Percentiles rank a stretch among this genome's conserved stretches.
Conservation (phyloP, 1,284 basidiomycete genomes). For the Papiliotrema fonsecae region DNA sequence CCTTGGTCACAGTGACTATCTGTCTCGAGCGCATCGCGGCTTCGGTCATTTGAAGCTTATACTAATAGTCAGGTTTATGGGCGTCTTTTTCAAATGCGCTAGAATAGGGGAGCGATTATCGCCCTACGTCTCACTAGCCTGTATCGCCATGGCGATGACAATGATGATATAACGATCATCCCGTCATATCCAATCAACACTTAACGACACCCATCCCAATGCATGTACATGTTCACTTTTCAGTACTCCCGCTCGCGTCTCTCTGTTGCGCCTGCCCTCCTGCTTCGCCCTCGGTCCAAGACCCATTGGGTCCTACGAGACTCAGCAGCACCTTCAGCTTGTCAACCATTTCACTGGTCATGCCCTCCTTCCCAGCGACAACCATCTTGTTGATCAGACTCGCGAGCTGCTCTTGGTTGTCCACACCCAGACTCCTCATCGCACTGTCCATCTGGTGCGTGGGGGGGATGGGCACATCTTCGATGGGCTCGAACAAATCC, state of each 20-base stretch:
- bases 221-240: background rate
- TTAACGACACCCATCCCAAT: background rate
- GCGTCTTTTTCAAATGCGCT: slow-evolving; percentile 88
- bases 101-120: slow-evolving; percentile 82
- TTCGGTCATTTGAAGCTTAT: background rate
- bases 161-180: slow-evolving; percentile 48
- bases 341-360: slow-evolving; percentile 10
- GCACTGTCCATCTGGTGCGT: slow-evolving; percentile 1
- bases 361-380: slow-evolving; percentile 5
- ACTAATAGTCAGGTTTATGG: slow-evolving; percentile 61
- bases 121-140: slow-evolving; percentile 75
- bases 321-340: slow-evolving; percentile 10
- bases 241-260: background rate
- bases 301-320: slow-evolving; percentile 7
- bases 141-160: slow-evolving; percentile 70
- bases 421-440: slow-evolving; percentile 10
- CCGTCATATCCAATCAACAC: background rate
- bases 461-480: slow-evolving; percentile 32
- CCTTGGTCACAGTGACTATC: background rate
- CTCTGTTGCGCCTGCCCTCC: background rate
- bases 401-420: slow-evolving; percentile 9
- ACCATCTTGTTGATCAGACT: slow-evolving; percentile 11
- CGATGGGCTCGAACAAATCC: slow-evolving; percentile 36
- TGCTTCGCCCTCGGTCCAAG: background rate
- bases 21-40: background rate